Conservation (phyloP, 2,329 filamentous ascomycete genomes). For the Rhexocercosporidium sp. region DNA sequence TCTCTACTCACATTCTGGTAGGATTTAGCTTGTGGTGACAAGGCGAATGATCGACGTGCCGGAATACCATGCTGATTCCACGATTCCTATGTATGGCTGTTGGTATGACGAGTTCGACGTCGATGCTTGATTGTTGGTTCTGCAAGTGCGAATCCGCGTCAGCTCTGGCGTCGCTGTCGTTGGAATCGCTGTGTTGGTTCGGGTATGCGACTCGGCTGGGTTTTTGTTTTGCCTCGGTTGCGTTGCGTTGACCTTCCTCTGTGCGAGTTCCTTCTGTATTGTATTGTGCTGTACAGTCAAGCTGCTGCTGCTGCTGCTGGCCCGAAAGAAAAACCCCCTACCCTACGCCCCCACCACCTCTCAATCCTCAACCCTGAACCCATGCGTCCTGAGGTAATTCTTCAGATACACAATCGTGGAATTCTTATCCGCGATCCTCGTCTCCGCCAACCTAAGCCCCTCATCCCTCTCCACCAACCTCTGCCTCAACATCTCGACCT, state of each 20-base stretch:
- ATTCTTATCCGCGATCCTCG: constrained; percentile 30
- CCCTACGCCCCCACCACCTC: not conserved
- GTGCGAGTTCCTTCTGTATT: not conserved
- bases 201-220: not conserved
- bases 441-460: constrained; percentile 22
- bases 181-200: not conserved
- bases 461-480: constrained; percentile 29
- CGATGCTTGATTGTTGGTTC: not conserved
- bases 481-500: constrained; percentile 30
- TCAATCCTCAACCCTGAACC: constrained; percentile 31
- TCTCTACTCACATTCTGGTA: not conserved
- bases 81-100: too few species aligned
- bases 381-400: constrained; percentile 26
- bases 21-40: not conserved
- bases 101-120: not conserved
- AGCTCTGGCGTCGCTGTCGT: not conserved
- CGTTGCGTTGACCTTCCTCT: not conserved
- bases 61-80: not conserved
- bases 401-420: constrained; percentile 28
- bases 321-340: too few species aligned
- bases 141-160: not conserved
- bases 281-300: not conserved
- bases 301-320: not conserved
- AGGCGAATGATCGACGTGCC: not conserved
- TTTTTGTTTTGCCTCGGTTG: constrained; percentile 2